Evolutionary conservation across 139 green algal genomes (phyloP), one percentile per base, ranked within the genome.

Genomic region (Spirogloea muscicola): DNA sequence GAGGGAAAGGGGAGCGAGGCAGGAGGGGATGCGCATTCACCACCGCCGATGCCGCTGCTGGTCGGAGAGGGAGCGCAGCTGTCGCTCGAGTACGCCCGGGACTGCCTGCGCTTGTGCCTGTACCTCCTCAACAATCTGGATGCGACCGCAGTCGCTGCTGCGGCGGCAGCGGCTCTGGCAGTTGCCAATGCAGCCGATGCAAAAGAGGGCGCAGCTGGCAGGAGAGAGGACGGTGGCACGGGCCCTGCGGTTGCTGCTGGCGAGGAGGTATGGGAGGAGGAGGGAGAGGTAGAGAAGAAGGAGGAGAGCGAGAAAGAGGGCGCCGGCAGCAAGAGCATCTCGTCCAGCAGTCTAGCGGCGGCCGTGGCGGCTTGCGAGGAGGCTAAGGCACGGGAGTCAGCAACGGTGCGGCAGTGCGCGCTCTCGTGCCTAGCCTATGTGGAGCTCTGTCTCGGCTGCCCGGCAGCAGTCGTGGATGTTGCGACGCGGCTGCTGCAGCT

Each of bases 21-120:
- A 55, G 46, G 46, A 55, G 21, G 21, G 46, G 57, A 44, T 65
- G n/a, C n/a, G n/a, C n/a, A n/a, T n/a, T n/a, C n/a, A n/a, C n/a
- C n/a, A n/a, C n/a, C n/a, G n/a, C n/a, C n/a, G n/a, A n/a, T n/a
- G n/a, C n/a, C n/a, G n/a, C n/a, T n/a, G n/a, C n/a, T n/a, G n/a
- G n/a, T n/a, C n/a, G n/a, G n/a, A n/a, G n/a, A n/a, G n/a, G n/a
- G n/a, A n/a, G n/a, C 25, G 57, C 10, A 76, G 57, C 68, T 57
- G 18, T 76, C 68, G 6, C 48, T 76, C 3, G 68, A 73, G 25
- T 76, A 75, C 34, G 68, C 27, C 3, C 31, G 57, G 42, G 36
- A 70, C 4, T 76, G 68, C 43, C 58, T 76, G 3, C 3, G 57
- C 41, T 75, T 75, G 9, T 55, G 57, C 7, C 38, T 76, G 7